Conservation (phyloP, 2,329 filamentous ascomycete species). For the Fusarium anguioides region DNA sequence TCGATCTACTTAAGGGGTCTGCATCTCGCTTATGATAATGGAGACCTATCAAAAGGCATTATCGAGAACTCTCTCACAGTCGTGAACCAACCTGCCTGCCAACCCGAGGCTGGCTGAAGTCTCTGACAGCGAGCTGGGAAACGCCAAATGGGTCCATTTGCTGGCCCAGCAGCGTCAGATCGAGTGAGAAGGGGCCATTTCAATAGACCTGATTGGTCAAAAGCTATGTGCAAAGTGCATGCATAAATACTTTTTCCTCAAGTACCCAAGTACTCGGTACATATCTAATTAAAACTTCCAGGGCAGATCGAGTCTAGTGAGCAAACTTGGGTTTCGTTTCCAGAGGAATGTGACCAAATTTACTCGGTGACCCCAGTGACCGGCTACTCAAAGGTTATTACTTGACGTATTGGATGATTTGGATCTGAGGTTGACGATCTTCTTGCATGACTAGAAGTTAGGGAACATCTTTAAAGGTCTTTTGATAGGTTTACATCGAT, state of each 20-base stretch:
- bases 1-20: conserved; percentile 1
- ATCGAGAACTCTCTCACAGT: neutral
- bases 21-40: conserved; percentile 8
- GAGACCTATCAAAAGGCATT: conserved; percentile 1
- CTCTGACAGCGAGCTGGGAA: conserved; percentile 16
- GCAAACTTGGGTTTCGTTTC: conserved; percentile 36
- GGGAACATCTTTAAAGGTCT: neutral
- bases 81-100: conserved; percentile 1
- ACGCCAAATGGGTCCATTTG: conserved; percentile 15
- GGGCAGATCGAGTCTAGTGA: conserved; percentile 31
- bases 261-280: conserved; percentile 22
- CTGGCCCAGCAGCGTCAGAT: conserved; percentile 34
- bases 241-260: conserved; percentile 40
- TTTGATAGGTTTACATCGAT: neutral
- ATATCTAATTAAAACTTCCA: conserved; percentile 33
- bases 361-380: conserved; percentile 36
- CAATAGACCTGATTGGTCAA: conserved; percentile 11
- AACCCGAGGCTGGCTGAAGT: conserved; percentile 6
- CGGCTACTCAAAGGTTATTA: conserved; percentile 13
- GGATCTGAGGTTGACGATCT: conserved; percentile 14
- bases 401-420: neutral
- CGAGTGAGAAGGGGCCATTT: conserved; percentile 11
- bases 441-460: neutral
- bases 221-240: conserved; percentile 41
- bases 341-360: conserved; percentile 45